Conservation (phyloP, 176 grass and related monocot species). For the Tillandsia leiboldiana region DNA sequence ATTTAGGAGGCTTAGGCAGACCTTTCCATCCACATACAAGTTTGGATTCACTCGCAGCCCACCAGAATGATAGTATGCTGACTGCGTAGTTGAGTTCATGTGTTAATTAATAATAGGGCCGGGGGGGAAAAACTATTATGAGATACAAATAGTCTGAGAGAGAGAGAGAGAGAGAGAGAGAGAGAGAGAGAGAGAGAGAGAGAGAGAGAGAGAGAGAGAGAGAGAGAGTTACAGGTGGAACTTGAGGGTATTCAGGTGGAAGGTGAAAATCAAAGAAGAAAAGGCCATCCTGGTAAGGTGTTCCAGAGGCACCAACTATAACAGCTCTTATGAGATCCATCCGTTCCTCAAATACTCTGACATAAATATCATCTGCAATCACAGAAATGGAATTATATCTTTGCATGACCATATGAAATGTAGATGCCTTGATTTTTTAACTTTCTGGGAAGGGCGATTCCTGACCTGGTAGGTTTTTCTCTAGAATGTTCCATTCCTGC, state of each 20-base stretch:
- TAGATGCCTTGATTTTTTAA: background rate
- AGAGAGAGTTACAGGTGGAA: constrained; percentile 67
- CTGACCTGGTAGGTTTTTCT: constrained; percentile 66
- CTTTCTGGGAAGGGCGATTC: constrained; percentile 6
- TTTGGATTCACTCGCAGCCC: constrained; percentile 95
- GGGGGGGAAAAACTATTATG: background rate
- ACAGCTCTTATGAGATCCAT: constrained; percentile 89
- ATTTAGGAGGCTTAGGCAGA: constrained; percentile 88
- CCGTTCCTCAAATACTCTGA: constrained; percentile 86
- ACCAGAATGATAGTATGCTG: constrained; percentile 88
- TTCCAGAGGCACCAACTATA: constrained; percentile 76
- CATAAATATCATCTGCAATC: constrained; percentile 72
- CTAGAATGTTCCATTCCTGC: constrained; percentile 79
- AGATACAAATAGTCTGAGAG: too few relatives aligned
- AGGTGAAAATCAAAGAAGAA: constrained; percentile 98
- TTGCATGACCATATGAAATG: background rate
- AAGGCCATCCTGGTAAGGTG: constrained; percentile 84
- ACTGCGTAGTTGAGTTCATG: constrained; percentile 45
- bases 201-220: constrained; percentile 15
- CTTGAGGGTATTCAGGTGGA: constrained; percentile 75
- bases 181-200: background rate
- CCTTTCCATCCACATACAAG: constrained; percentile 93
- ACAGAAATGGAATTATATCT: constrained; percentile 10
- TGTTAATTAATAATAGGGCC: constrained; percentile 8
- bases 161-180: background rate